Base-by-base conservation (phyloP, 1,284 basidiomycete genomes). In the Moesziomyces sp. region DNA sequence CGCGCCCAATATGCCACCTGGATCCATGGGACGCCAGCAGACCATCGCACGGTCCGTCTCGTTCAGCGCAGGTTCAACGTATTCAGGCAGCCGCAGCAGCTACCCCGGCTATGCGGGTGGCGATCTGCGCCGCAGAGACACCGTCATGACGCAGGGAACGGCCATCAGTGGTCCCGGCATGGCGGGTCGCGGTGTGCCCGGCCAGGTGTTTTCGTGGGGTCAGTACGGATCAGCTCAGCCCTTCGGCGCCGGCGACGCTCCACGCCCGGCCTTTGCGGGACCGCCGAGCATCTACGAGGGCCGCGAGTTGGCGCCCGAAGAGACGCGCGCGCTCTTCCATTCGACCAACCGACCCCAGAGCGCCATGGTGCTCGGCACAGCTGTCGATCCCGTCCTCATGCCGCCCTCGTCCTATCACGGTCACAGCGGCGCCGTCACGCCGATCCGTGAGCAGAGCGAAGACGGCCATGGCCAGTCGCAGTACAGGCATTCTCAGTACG, bases 121-220 rank as follows among this genome's bases (percentile, higher is more conserved):
- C 24, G 66, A 76, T 44, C 46, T 79, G 26, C 57, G 70, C 21
- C 58, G 78, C 38, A 62, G 78, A 35, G 79, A 81, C 48, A 81
- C 79, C 3, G 63, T 80, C 52, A 75, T 79, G 77, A 80, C 75
- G 14, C 70, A 74, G 42, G 62, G 65, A 23, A 79, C 78, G 3
- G 62, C 59, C 18, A 19, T 70, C 54, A 73, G 76, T 8, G 79
- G 79, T 5, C 78, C 78, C 4, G 79, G 79, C 18, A 72, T 81
- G 69, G 79, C 79, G 2, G 79, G 79, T 7, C 56, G 79, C 11
- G 79, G 79, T n/a, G 77, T 79, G 14, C 77, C 79, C 18, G 79
- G 79, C 14, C 77, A 78, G 43, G 45, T 79, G 9, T 79, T 78
- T 45, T 67, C 66, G 14, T 81, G 76, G 77, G 70, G 74, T 4